Conservation (phyloP, 164 flowering plant genomes). For the Warburgia ugandensis region DNA sequence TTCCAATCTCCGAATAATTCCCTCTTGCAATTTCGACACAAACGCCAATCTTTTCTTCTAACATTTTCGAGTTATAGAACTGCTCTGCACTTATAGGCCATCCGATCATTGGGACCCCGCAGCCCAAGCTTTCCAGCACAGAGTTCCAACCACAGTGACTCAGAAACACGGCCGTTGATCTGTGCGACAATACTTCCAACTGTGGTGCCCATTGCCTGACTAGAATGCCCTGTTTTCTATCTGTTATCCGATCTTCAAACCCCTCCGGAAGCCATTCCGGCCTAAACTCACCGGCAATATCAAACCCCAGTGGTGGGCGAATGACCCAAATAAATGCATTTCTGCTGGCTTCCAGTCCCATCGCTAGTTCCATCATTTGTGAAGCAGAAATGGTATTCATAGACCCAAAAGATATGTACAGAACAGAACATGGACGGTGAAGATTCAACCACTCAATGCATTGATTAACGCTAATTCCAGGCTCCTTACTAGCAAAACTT, state of each 20-base stretch:
- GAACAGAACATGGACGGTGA: constrained; percentile 35
- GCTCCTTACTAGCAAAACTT: no score
- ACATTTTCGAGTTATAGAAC: constrained; percentile 11
- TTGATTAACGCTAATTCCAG: constrained; percentile 4
- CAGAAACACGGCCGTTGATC: constrained; percentile 12
- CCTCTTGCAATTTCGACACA: constrained; percentile 10
- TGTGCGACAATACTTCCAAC: constrained; percentile 9
- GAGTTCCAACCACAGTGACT: constrained; percentile 24
- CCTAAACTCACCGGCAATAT: constrained; percentile 14
- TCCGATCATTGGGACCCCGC: constrained; percentile 14
- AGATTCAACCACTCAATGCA: constrained; percentile 36
- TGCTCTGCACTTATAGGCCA: constrained; percentile 13
- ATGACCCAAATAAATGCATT: constrained; percentile 38
- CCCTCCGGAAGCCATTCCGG: constrained; percentile 19
- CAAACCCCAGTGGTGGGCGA: constrained; percentile 21
- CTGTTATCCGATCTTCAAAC: constrained; percentile 13
- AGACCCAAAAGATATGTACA: constrained; percentile 55
- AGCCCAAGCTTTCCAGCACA: constrained; percentile 14
- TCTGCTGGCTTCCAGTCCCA: constrained; percentile 39
- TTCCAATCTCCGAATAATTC: not conserved
- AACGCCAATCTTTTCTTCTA: constrained; percentile 11
- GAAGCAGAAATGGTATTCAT: constrained; percentile 36
- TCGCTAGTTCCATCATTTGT: constrained; percentile 49
- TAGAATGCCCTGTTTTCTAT: constrained; percentile 6
- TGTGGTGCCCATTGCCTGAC: constrained; percentile 15